A percentile compares a stretch with the other conserved stretches of the same genome.
Evolutionary conservation across 164 flowering plant species (phyloP).

Genomic region (Stephania japonica): DNA sequence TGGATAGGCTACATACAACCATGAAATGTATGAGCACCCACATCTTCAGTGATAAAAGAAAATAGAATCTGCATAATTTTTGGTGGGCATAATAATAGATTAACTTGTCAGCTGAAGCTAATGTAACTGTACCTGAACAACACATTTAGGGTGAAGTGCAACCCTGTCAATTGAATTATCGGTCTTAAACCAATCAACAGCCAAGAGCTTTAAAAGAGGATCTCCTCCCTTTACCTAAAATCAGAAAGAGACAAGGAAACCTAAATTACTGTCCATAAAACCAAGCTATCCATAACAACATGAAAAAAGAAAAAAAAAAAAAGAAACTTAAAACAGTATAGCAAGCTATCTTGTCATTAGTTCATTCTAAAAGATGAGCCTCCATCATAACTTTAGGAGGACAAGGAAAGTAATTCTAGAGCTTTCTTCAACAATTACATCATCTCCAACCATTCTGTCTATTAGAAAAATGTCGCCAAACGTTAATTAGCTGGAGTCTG

Average conservation of each 20-base stretch:
- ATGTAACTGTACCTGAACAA: constrained; percentile 65
- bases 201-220: constrained; percentile 86
- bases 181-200: constrained; percentile 90
- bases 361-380: neutral
- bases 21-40: neutral
- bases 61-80: neutral
- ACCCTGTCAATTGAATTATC: constrained; percentile 42
- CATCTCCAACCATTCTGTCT: neutral
- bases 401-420: neutral
- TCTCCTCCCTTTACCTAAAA: constrained; percentile 78
- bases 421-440: neutral
- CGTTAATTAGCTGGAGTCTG: too few species aligned
- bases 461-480: too few species aligned
- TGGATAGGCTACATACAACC: neutral
- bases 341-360: neutral
- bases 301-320: neutral
- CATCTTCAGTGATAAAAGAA: neutral
- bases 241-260: neutral
- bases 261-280: neutral
- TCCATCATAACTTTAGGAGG: neutral
- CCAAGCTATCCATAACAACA: neutral
- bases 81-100: neutral
- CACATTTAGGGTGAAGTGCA: constrained; percentile 66
- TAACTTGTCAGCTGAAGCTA: neutral
- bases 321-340: neutral